Base-by-base conservation (phyloP, 2,329 filamentous ascomycete species). In the Microcyclosporella mali region DNA sequence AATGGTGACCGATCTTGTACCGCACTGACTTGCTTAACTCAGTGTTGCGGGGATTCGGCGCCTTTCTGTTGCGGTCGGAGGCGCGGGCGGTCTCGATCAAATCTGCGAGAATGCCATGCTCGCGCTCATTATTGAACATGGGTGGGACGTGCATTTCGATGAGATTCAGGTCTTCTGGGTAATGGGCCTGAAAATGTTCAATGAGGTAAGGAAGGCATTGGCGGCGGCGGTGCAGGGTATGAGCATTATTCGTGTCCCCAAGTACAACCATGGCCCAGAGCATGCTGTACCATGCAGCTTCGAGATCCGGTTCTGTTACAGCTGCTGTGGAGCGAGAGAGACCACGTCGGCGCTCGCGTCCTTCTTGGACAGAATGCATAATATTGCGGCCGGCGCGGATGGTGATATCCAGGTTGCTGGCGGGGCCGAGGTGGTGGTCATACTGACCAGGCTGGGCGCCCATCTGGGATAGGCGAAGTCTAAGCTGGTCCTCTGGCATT, bases 341-440 rank as follows among this genome's bases (percentile, higher is more conserved):
- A 8, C 41, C 44, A 14, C 49, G 52, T 25, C 53, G 51, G 15
- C 50, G 52, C 39, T 61, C 57, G 18, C 60, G 66, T 7, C 66
- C 62, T 44, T 77, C 70, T 56, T 81, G 72, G 33, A 88, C 70
- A 1, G 85, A 85, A 34, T 81, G 81, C 55, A 85, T 74, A 52
- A 97, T 89, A 64, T 94, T 95, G 55, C 83, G 81, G 11, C 82
- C 81, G 8, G 84, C 85, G 40, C 88, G 81, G 54, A 85, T 72
- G 6, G 88, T 79, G 51, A 95, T 79, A 42, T 83, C 77, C 2
- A 77, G 69, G 1, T 79, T 77, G 1, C 73, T 69, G 1, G 85
- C 82, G 8, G 84, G 77, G 3, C 72, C 70, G 15, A 94, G 70
- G 52, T 84, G 83, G 68, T 70, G 46, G 55, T 60, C 47, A 66